A percentile compares a stretch with the other conserved stretches of the same genome.
These are phyloP conservation scores for Capsicum chinense DNA, from an alignment of 257 asterid species.

Conservation along the genomic window DNA sequence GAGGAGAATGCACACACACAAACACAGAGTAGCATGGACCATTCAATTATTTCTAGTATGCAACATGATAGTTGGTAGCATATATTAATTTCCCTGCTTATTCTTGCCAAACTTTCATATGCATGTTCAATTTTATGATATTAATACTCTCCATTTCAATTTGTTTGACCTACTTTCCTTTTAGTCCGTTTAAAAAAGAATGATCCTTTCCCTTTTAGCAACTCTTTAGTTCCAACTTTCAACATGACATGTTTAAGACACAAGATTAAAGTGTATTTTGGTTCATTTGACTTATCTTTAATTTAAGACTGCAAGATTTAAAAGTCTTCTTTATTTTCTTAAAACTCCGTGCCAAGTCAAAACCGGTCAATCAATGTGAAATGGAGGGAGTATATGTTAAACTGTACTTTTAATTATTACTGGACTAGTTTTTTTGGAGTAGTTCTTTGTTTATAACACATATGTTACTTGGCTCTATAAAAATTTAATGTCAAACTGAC, in stretches of 20 bases:
- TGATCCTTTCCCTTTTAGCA: no score
- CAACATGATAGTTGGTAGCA: background rate
- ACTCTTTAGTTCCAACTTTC: no score
- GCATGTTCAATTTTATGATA: constrained; percentile 9
- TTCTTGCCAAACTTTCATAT: background rate
- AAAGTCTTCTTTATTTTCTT: no score
- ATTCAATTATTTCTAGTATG: background rate
- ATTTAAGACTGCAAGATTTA: no score
- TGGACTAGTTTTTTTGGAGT: background rate
- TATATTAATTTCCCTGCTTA: constrained; percentile 16
- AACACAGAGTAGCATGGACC: constrained; percentile 10
- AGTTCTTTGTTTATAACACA: background rate
- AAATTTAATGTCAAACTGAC: background rate
- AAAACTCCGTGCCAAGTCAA: no score
- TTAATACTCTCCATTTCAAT: background rate
- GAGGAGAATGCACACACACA: background rate
- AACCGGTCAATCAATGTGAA: no score
- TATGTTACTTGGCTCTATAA: background rate
- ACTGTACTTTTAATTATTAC: background rate
- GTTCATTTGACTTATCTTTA: no score
- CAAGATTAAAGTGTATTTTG: no score
- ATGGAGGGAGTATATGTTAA: background rate
- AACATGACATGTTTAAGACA: no score
- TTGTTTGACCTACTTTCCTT: no score
- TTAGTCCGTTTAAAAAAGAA: no score